Percentiles rank a stretch among this genome's conserved stretches.
phyloP scores from a whole-genome alignment of 345 rosid species.

The Leavenworthia alabamica region DNA sequence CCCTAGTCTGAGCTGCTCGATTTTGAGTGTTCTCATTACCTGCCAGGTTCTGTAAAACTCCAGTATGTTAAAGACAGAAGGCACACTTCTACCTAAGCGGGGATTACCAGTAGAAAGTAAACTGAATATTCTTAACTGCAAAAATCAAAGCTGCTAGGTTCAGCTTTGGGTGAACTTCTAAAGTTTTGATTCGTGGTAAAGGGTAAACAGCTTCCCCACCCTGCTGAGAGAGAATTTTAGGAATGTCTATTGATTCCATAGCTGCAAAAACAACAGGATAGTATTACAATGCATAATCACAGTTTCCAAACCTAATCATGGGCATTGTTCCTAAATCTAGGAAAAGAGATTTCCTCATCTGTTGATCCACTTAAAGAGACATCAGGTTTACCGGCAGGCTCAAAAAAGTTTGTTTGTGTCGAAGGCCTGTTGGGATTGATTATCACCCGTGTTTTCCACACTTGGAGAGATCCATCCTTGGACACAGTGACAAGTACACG shows the following conservation, averaged over 20 bases:
- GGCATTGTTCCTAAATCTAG: not conserved
- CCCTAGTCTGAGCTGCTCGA: slow-evolving; percentile 79
- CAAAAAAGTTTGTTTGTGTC: slow-evolving; percentile 87
- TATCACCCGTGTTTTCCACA: slow-evolving; percentile 78
- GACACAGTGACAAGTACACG: slow-evolving; percentile 78
- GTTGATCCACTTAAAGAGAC: slow-evolving; percentile 11
- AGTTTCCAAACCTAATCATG: slow-evolving; percentile 4
- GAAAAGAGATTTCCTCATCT: not conserved
- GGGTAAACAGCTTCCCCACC: slow-evolving; percentile 98
- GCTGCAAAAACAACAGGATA: slow-evolving; percentile 44
- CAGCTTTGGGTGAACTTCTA: slow-evolving; percentile 91
- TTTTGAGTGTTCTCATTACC: slow-evolving; percentile 59
- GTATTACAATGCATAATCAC: not conserved
- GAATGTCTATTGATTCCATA: slow-evolving; percentile 80
- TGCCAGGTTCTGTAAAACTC: slow-evolving; percentile 47
- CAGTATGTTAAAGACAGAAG: slow-evolving; percentile 14
- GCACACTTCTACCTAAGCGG: slow-evolving; percentile 15
- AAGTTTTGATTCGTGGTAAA: slow-evolving; percentile 66
- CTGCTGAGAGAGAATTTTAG: slow-evolving; percentile 83
- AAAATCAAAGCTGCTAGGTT: slow-evolving; percentile 80
- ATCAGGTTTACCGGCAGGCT: slow-evolving; percentile 60
- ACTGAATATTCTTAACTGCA: slow-evolving; percentile 56
- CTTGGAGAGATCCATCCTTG: slow-evolving; percentile 90
- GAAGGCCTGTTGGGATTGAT: slow-evolving; percentile 88
- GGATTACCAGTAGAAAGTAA: slow-evolving; percentile 7